Conservation (phyloP, 2,329 filamentous ascomycete species). For the Xylariaceae sp. region DNA sequence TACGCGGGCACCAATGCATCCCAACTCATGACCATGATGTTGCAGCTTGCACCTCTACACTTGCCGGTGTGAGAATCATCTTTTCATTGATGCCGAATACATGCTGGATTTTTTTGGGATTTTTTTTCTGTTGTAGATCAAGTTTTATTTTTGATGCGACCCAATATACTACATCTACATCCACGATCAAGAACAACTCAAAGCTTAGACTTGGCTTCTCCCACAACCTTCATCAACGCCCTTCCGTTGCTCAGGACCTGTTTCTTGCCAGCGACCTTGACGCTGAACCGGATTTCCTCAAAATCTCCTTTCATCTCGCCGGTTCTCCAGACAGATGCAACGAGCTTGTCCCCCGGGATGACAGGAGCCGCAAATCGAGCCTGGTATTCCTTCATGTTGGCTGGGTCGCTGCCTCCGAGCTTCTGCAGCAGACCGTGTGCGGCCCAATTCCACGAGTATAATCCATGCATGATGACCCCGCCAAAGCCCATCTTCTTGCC, state of each 20-base stretch:
- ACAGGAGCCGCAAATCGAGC: slow-evolving; percentile 84
- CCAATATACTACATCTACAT: no score
- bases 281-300: slow-evolving; percentile 81
- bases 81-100: no score
- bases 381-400: slow-evolving; percentile 83
- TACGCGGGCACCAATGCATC: no score
- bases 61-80: background rate
- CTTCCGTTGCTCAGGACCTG: slow-evolving; percentile 83
- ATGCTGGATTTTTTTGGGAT: no score
- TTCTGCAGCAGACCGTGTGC: slow-evolving; percentile 68
- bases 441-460: slow-evolving; percentile 82
- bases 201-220: slow-evolving; percentile 57
- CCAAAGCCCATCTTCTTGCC: slow-evolving; percentile 88
- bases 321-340: slow-evolving; percentile 76
- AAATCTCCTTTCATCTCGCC: slow-evolving; percentile 64
- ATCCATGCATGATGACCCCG: slow-evolving; percentile 81
- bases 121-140: slow-evolving; percentile 5
- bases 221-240: slow-evolving; percentile 67
- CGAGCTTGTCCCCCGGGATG: slow-evolving; percentile 75
- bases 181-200: slow-evolving; percentile 32
- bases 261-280: slow-evolving; percentile 75
- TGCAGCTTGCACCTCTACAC: no score
- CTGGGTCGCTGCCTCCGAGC: slow-evolving; percentile 72
- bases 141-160: background rate
- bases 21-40: no score